Evolutionary conservation across 805 yeast genomes (phyloP).

Genomic region (Kuraishia ogatae): DNA sequence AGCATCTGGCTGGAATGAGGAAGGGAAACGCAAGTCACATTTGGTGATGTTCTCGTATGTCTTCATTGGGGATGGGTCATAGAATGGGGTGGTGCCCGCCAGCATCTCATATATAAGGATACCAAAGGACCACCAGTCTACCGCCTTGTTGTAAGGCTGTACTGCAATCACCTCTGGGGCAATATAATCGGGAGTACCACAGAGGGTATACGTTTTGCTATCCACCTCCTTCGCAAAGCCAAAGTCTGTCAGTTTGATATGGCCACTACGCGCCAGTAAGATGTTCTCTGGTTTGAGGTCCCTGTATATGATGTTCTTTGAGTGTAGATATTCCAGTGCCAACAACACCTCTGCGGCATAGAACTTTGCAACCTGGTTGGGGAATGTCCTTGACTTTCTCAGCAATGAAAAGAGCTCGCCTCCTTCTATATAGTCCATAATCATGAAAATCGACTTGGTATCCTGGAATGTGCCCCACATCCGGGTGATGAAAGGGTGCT

Average conservation of each 20-base stretch:
- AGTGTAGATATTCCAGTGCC: slow-evolving; percentile 50
- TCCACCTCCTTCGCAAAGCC: slow-evolving; percentile 56
- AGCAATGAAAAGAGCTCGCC: slow-evolving; percentile 51
- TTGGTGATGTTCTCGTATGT: slow-evolving; percentile 51
- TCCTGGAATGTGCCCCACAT: slow-evolving; percentile 68
- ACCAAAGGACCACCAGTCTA: slow-evolving; percentile 62
- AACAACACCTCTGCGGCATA: slow-evolving; percentile 55
- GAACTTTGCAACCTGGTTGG: slow-evolving; percentile 56
- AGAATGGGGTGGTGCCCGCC: slow-evolving; percentile 55
- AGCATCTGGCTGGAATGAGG: slow-evolving; percentile 45
- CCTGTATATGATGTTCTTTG: slow-evolving; percentile 50
- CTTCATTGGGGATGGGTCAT: slow-evolving; percentile 56
- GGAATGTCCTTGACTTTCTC: slow-evolving; percentile 49
- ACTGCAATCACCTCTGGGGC: slow-evolving; percentile 62
- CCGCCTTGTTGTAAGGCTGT: slow-evolving; percentile 53
- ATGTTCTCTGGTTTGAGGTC: slow-evolving; percentile 58
- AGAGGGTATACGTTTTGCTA: slow-evolving; percentile 52
- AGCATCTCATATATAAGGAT: slow-evolving; percentile 54
- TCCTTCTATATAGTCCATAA: slow-evolving; percentile 60
- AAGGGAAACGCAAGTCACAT: slow-evolving; percentile 45
- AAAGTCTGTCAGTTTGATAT: slow-evolving; percentile 51
- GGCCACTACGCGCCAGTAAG: slow-evolving; percentile 49
- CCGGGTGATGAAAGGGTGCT: slow-evolving; percentile 51
- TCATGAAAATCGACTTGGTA: slow-evolving; percentile 46
- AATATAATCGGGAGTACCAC: slow-evolving; percentile 59